Conservation (phyloP, 2,329 filamentous ascomycete genomes). For the Ascochyta clinopodiicola region DNA sequence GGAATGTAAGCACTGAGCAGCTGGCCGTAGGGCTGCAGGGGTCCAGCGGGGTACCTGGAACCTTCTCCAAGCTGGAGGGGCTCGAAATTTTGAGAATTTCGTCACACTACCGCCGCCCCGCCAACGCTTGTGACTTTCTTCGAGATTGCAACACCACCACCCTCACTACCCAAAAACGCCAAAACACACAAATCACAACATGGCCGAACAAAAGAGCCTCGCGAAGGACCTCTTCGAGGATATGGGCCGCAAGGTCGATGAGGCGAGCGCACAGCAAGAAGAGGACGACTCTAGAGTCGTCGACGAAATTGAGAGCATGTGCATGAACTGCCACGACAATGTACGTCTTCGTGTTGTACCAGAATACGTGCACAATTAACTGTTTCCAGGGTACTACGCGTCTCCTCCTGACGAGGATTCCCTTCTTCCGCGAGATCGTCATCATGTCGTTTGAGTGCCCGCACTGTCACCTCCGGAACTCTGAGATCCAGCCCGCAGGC, state of each 20-base stretch:
- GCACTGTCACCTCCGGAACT: slow-evolving; percentile 87
- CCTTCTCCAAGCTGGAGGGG: slow-evolving; percentile 4
- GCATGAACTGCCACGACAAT: slow-evolving; percentile 62
- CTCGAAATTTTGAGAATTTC: slow-evolving; percentile 41
- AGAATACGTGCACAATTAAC: slow-evolving; percentile 23
- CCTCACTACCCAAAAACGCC: slow-evolving; percentile 1
- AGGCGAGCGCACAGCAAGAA: slow-evolving; percentile 45
- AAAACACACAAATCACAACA: slow-evolving; percentile 13
- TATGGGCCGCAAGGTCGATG: slow-evolving; percentile 58
- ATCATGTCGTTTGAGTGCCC: slow-evolving; percentile 96
- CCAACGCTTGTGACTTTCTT: slow-evolving; percentile 11
- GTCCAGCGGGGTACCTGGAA: slow-evolving; percentile 20
- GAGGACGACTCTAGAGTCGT: slow-evolving; percentile 55
- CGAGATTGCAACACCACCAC: slow-evolving; percentile 1
- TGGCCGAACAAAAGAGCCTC: slow-evolving; percentile 48
- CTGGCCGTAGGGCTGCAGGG: slow-evolving; percentile 40
- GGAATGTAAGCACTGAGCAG: slow-evolving; percentile 52
- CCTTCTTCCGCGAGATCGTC: slow-evolving; percentile 96
- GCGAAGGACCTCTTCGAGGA: slow-evolving; percentile 60
- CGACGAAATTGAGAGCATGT: slow-evolving; percentile 61
- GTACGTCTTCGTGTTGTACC: slow-evolving; percentile 30
- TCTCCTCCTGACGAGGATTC: slow-evolving; percentile 88
- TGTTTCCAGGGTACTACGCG: slow-evolving; percentile 76
- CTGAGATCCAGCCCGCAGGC: slow-evolving; percentile 91
- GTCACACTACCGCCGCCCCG: slow-evolving; percentile 24